Percentiles rank a stretch among this genome's conserved stretches.
Conservation (phyloP, 164 flowering plant genomes). For the Magnolia changhungtana region DNA sequence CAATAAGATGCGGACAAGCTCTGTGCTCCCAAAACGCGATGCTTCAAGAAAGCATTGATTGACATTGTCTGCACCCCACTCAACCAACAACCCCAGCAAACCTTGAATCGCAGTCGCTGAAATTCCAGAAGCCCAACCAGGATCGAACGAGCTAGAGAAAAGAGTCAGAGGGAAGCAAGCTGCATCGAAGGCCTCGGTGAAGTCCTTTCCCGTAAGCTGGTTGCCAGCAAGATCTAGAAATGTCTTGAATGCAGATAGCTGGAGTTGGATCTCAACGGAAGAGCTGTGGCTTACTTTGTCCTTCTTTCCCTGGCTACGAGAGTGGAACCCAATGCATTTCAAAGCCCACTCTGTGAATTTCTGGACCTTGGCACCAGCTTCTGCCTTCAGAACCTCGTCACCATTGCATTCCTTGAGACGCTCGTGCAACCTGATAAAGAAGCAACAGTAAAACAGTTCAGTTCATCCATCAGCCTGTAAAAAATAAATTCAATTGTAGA, state of each 20-base stretch:
- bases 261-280: slow-evolving; percentile 79
- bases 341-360: slow-evolving; percentile 97
- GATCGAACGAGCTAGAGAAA: slow-evolving; percentile 88
- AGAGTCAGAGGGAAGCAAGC: slow-evolving; percentile 97
- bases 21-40: slow-evolving; percentile 97
- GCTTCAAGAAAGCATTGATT: slow-evolving; percentile 98
- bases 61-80: slow-evolving; percentile 94
- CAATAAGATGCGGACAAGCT: slow-evolving; percentile 85
- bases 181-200: slow-evolving; percentile 96
- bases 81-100: slow-evolving; percentile 75
- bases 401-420: slow-evolving; percentile 93
- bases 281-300: slow-evolving; percentile 60
- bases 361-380: slow-evolving; percentile 92
- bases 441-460: slow-evolving; percentile 1
- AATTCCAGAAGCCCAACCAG: slow-evolving; percentile 95
- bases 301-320: slow-evolving; percentile 66
- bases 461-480: background rate
- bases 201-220: slow-evolving; percentile 85
- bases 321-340: slow-evolving; percentile 88
- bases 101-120: slow-evolving; percentile 90
- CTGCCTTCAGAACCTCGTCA: slow-evolving; percentile 88
- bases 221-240: slow-evolving; percentile 89
- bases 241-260: slow-evolving; percentile 76
- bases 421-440: slow-evolving; percentile 66
- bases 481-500: background rate